Conservation (phyloP, 2,329 filamentous ascomycete genomes). For the Helicocarpus griseus region DNA sequence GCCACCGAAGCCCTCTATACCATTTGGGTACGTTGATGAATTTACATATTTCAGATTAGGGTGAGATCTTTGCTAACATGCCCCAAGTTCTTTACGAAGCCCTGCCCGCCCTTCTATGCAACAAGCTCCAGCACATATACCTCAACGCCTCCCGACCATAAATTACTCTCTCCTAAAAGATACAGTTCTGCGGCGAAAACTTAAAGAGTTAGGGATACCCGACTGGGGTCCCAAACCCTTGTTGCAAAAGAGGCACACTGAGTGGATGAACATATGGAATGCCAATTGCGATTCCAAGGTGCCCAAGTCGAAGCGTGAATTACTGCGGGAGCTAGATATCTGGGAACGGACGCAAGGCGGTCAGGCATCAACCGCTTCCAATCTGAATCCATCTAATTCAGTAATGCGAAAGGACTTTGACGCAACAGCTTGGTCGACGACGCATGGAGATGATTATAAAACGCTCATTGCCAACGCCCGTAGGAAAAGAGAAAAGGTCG, state of each 20-base stretch:
- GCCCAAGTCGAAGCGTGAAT: constrained; percentile 59
- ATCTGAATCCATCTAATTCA: constrained; percentile 22
- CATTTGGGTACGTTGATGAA: not conserved
- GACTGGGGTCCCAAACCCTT: constrained; percentile 57
- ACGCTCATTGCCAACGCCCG: constrained; percentile 69
- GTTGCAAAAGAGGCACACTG: constrained; percentile 71
- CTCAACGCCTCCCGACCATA: constrained; percentile 63
- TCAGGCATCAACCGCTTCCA: constrained; percentile 19
- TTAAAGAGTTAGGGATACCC: constrained; percentile 70
- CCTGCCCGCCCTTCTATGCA: not conserved
- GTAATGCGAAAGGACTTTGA: constrained; percentile 88
- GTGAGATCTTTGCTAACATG: not conserved
- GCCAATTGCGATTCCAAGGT: constrained; percentile 81
- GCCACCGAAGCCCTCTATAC: not conserved
- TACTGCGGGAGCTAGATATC: constrained; percentile 67
- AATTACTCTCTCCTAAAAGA: constrained; percentile 88
- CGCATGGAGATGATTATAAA: constrained; percentile 66
- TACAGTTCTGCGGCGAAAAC: constrained; percentile 63
- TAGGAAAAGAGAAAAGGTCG: constrained; percentile 32
- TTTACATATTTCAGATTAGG: not conserved
- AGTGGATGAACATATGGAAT: constrained; percentile 95
- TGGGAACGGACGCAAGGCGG: constrained; percentile 82
- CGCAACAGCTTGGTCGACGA: constrained; percentile 61
- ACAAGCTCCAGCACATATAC: constrained; percentile 21
- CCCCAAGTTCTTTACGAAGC: not conserved